Base-by-base conservation (phyloP, 2,329 filamentous ascomycete genomes). In the Lecanicillium sp. region DNA sequence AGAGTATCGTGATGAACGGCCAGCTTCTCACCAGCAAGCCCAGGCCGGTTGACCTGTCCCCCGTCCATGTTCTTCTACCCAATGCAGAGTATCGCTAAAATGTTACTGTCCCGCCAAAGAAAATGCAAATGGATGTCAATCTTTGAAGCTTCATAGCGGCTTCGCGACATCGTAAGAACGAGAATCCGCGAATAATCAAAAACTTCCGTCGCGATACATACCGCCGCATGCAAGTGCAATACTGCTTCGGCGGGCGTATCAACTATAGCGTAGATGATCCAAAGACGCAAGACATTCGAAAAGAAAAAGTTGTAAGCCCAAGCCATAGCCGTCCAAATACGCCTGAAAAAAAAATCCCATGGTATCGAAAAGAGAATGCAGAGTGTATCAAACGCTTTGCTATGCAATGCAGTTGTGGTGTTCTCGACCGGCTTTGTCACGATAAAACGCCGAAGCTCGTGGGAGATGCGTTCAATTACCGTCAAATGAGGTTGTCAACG, bases 361-460 rank as follows among this genome's bases (percentile, higher is more conserved):
- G 67, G 67, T 70, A 70, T 70, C 67, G 62, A 69, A 65, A 65
- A 57, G 59, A 66, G 67, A 40, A 70, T 65, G 66, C 61, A 60
- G 60, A 64, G 63, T 60, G 62, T 57, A 62, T 65, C 61, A 60
- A 64, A 63, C 63, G 64, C 66, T 64, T 58, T 68, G 64, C 62
- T 62, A 56, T 67, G 64, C 64, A 67, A 69, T 68, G 65, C 64
- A 64, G 59, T 63, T 55, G 60, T 56, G 60, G 60, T 55, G 55
- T 58, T 58, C 55, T 48, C 54, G 57, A 56, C 51, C 59, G 56
- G 54, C 56, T 56, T 56, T 29, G 55, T 55, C 10, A 14, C 8
- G 8, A 11, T 17, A 21, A 21, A 17, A 20, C 11, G 32, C 14
- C 7, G 29, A 23, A 37, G 24, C 23, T 15, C 10, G n/a, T n/a